Evolutionary conservation across 345 rosid genomes (phyloP), one percentile per base, ranked within the genome.

Genomic region (Dipteronia dyeriana): DNA sequence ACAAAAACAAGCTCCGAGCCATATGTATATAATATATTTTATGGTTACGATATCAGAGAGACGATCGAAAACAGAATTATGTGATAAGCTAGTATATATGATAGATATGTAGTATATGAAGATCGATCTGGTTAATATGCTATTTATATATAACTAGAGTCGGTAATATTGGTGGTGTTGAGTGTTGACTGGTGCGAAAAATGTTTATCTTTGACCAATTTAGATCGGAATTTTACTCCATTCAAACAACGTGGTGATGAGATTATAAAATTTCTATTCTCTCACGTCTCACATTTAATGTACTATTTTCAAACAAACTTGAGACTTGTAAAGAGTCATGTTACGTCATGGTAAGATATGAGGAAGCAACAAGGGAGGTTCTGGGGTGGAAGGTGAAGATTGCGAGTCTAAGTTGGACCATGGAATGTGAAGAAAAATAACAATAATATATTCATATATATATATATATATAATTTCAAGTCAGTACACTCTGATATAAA

Each of bases 351-450:
- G 57, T 53, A 14, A 53, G 8, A 11, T 20, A 56, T 59, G 19
- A 70, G 81, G 88, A 86, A 86, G 20, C 79, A 72, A 29, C 86
- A 22, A 39, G 76, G 85, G 79, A 77, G 73, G 23, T 82, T 87
- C 79, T 63, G 66, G 45, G 45, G 45, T 17, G 20, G 26, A 1
- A 70, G 8, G 11, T 20, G n/a, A 61, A 62, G 68, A 71, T 76
- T 79, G 66, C 77, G 60, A 78, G 87, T 84, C 85, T 62, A 86
- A 78, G 31, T 74, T 80, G 84, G n/a, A n/a, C n/a, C n/a, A n/a
- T n/a, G n/a, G 80, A 70, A 70, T 76, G 60, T 51, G 62, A 39
- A 47, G 26, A 31, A 47, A 7, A 38, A 41, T 29, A 29, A 60
- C 10, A 31, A 31, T 31, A 31, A 31, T 31, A 31, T 31, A 31